Conservation (phyloP, 768 basidiomycete genomes). For the Floccularia luteovirens region DNA sequence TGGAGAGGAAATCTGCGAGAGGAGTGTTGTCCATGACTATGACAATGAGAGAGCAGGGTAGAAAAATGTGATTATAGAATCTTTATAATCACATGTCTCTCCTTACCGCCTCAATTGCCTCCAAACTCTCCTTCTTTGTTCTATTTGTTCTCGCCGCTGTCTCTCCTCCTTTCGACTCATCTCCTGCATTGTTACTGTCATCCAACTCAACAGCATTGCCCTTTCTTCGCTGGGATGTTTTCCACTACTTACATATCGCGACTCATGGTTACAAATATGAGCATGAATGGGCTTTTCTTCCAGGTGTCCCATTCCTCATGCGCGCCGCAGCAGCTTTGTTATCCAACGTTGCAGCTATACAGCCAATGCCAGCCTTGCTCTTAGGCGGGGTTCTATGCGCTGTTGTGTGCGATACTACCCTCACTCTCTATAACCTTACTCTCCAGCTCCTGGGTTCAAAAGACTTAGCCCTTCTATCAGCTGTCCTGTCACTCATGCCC, state of each 20-base stretch:
- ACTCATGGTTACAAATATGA: slow-evolving; percentile 53
- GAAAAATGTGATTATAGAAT: too few relatives aligned
- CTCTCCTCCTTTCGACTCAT: slow-evolving; percentile 31
- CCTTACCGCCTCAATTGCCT: slow-evolving; percentile 12
- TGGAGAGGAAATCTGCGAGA: slow-evolving; percentile 41
- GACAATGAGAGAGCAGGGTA: neutral
- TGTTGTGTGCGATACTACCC: slow-evolving; percentile 31
- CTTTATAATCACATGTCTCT: too few relatives aligned
- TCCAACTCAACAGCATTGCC: slow-evolving; percentile 10
- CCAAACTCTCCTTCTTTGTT: slow-evolving; percentile 13
- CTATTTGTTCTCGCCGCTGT: slow-evolving; percentile 18
- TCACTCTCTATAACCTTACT: slow-evolving; percentile 51
- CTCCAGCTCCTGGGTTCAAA: slow-evolving; percentile 46
- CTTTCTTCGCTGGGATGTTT: slow-evolving; percentile 79
- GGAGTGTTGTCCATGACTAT: slow-evolving; percentile 5
- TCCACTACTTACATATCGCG: slow-evolving; percentile 76
- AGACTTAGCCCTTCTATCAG: slow-evolving; percentile 50
- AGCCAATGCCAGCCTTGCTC: slow-evolving; percentile 17
- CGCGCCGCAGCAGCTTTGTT: slow-evolving; percentile 17
- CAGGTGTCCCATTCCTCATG: slow-evolving; percentile 56
- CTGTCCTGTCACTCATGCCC: slow-evolving; percentile 67
- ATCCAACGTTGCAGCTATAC: neutral
- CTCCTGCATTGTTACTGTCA: slow-evolving; percentile 22
- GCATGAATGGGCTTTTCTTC: slow-evolving; percentile 85
- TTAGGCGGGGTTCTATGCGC: slow-evolving; percentile 27